Conservation (phyloP, 148 eudicot genomes). For the Camellia granthamiana region DNA sequence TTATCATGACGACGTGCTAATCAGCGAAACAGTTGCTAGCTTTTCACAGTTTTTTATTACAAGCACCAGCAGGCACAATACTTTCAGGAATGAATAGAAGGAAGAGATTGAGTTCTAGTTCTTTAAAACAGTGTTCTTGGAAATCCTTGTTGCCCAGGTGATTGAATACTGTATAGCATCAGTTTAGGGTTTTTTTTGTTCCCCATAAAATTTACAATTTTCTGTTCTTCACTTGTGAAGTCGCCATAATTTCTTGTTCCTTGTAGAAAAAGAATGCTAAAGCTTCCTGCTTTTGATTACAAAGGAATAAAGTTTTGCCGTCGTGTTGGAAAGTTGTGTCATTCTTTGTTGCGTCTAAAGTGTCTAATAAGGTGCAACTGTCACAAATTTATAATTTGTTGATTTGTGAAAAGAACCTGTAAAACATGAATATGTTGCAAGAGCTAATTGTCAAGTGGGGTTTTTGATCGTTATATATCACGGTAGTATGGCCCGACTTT, state of each 20-base stretch:
- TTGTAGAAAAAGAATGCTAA: conserved; percentile 4
- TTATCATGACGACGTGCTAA: neutral
- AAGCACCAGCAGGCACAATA: neutral
- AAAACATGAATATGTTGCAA: too few species aligned
- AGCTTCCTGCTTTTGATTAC: conserved; percentile 11
- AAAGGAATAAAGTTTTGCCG: conserved; percentile 9
- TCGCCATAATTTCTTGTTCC: neutral
- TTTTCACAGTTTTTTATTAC: neutral
- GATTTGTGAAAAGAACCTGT: too few species aligned
- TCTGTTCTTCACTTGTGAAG: neutral
- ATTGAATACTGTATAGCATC: conserved; percentile 18
- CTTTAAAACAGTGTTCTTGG: neutral
- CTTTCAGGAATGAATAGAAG: neutral
- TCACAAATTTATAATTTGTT: too few species aligned
- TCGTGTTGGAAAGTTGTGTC: neutral
- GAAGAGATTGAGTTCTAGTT: neutral
- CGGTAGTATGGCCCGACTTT: too few species aligned
- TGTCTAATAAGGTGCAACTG: too few species aligned
- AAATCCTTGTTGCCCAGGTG: neutral
- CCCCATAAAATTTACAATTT: neutral
- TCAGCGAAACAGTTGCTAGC: neutral
- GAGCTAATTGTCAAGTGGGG: too few species aligned
- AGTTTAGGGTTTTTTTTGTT: conserved; percentile 1
- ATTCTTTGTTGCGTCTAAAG: neutral
- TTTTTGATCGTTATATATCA: too few species aligned